Conservation (phyloP, 2,329 filamentous ascomycete species). For the Phialophora verrucosa region DNA sequence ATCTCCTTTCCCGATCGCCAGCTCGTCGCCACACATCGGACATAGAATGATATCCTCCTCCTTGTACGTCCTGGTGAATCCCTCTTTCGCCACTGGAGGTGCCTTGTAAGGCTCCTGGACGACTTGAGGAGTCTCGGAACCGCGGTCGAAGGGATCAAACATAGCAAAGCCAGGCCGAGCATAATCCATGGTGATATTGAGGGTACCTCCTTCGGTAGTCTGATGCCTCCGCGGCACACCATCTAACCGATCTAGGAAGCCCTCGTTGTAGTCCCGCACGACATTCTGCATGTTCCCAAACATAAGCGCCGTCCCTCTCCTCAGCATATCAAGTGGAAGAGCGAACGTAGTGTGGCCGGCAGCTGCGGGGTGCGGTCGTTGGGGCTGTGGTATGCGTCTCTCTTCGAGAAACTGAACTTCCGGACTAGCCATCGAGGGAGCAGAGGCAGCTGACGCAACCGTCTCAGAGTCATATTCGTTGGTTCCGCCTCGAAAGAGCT, state of each 20-base stretch:
- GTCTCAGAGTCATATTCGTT: background rate
- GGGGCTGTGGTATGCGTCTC: constrained; percentile 26
- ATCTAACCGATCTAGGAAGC: constrained; percentile 31
- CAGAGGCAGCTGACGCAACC: background rate
- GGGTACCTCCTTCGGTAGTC: constrained; percentile 32
- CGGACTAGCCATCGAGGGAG: constrained; percentile 44
- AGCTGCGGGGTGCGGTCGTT: constrained; percentile 14
- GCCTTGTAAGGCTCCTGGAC: constrained; percentile 59
- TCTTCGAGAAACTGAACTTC: constrained; percentile 57
- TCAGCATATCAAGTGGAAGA: constrained; percentile 25
- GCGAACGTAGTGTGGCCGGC: constrained; percentile 32
- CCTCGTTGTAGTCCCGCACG: constrained; percentile 16
- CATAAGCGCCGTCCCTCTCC: constrained; percentile 29
- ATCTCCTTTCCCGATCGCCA: constrained; percentile 72
- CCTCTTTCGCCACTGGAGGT: constrained; percentile 69
- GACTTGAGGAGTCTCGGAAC: constrained; percentile 36
- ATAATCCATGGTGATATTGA: constrained; percentile 47
- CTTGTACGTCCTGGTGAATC: constrained; percentile 78
- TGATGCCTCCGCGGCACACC: constrained; percentile 34
- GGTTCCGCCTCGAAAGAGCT: background rate
- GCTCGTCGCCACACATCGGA: constrained; percentile 82
- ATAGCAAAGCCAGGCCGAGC: constrained; percentile 51
- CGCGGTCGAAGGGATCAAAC: constrained; percentile 33
- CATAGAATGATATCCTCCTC: constrained; percentile 79
- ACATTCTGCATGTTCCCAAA: constrained; percentile 24